Evolutionary conservation across 1,284 basidiomycete genomes (phyloP).

Genomic region (Neotropicomus parvogracilis): DNA sequence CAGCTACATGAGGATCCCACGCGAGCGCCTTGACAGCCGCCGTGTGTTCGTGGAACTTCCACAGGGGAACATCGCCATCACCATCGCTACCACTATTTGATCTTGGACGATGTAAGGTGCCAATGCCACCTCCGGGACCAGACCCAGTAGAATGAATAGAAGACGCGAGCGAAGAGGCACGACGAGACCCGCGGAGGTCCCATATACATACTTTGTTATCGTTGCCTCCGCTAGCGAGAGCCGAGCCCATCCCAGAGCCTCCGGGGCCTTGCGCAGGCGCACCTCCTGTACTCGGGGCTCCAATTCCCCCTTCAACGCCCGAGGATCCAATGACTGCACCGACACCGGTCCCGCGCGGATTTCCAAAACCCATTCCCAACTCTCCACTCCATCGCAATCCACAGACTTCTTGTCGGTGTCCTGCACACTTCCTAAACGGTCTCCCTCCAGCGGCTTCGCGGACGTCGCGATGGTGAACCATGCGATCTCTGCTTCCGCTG

Average conservation of each 20-base stretch:
- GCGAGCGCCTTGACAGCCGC: conserved; percentile 98
- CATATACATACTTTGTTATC: conserved; percentile 99
- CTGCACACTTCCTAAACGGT: conserved; percentile 75
- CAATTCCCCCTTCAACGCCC: conserved; percentile 22
- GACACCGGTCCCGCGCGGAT: conserved; percentile 19
- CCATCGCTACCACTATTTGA: conserved; percentile 38
- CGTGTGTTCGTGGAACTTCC: conserved; percentile 94
- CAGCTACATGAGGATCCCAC: conserved; percentile 94
- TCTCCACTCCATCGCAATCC: conserved; percentile 85
- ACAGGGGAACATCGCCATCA: conserved; percentile 64
- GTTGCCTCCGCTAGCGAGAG: conserved; percentile 93
- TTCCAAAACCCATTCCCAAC: conserved; percentile 28
- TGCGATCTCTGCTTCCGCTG: conserved; percentile 89
- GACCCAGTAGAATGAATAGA: conserved; percentile 25
- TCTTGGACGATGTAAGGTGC: conserved; percentile 25
- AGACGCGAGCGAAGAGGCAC: conserved; percentile 32
- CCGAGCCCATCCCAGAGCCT: conserved; percentile 49
- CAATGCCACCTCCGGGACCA: conserved; percentile 27
- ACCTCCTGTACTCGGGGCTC: conserved; percentile 23
- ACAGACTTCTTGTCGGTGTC: conserved; percentile 95
- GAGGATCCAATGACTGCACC: conserved; percentile 2
- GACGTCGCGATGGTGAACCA: conserved; percentile 91
- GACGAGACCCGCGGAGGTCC: conserved; percentile 70
- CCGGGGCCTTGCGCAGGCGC: conserved; percentile 26
- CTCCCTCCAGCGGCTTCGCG: conserved; percentile 61